Percentiles rank a stretch among this genome's conserved stretches.
phyloP scores from a whole-genome alignment of 2,329 filamentous ascomycete species.

The Ilyonectria robusta region DNA sequence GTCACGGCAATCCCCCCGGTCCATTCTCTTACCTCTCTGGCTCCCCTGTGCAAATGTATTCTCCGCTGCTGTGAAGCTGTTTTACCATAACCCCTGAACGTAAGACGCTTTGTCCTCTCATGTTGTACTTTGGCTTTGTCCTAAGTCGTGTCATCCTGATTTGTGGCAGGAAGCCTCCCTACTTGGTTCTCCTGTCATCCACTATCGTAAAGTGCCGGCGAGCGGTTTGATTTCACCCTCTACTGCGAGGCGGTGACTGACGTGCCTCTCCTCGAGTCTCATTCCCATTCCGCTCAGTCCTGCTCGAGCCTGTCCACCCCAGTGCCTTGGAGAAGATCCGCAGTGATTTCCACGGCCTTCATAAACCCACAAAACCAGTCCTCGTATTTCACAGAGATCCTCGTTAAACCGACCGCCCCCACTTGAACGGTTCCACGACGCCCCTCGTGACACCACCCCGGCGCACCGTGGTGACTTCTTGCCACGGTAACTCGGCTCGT shows the following conservation, averaged over 20 bases:
- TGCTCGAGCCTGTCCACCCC: neutral
- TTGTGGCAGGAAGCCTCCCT: neutral
- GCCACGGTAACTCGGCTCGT: neutral
- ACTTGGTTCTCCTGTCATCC: neutral
- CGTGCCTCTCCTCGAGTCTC: neutral
- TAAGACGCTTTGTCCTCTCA: neutral
- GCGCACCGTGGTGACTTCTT: neutral
- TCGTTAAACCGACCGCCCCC: neutral
- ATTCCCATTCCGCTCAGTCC: neutral
- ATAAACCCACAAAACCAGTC: neutral
- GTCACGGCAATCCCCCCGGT: neutral
- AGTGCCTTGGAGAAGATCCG: neutral
- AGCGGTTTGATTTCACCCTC: neutral
- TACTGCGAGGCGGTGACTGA: neutral
- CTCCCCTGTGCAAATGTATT: slow-evolving; percentile 27
- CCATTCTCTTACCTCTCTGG: slow-evolving; percentile 6
- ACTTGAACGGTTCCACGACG: neutral
- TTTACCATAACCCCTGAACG: neutral
- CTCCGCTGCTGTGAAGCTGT: slow-evolving; percentile 41
- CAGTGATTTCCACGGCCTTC: neutral
- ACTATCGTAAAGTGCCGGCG: too few relatives aligned
- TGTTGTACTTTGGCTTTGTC: neutral
- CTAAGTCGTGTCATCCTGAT: neutral
- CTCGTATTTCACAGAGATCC: neutral
- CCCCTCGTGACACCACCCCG: neutral